Evolutionary conservation across 2,329 filamentous ascomycete genomes (phyloP), one percentile per base, ranked within the genome.

Genomic region (Cladosporium sp.): DNA sequence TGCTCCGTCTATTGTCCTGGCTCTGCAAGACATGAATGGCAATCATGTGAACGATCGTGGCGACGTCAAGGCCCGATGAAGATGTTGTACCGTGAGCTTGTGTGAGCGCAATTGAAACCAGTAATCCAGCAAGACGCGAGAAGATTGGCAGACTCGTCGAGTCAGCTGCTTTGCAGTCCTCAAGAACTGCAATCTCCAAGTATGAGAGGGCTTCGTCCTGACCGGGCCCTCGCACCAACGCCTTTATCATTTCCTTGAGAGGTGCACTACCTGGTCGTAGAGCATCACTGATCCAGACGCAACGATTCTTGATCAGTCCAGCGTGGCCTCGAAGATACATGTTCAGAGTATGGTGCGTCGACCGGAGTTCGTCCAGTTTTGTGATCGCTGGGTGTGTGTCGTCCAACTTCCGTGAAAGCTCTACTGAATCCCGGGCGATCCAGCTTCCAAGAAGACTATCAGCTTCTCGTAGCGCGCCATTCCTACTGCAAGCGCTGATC

Each of bases 391-490:
- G 1, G n/a, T 40, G 27, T 13, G 36, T 40, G 6, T 35, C 36
- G 4, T 33, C 27, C 18, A 48, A 6, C 25, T 16, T 33, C 3
- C 16, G 18, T 13, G 36, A 48, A 9, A 6, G 13, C 13, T 9
- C 3, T 2, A 25, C 19, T 1, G 29, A 32, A 8, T 30, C 29
- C 3, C 35, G 33, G 16, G 13, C 27, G 15, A 48, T 49, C 29
- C 29, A 38, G 15, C 19, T 39, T 4, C 38, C 27, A 3, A 52
- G 18, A 6, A 41, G 15, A 12, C 16, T 27, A 7, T 38, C 49
- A 4, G 43, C 52, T 36, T 52, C 57, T 3, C 11, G 18, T 22
- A 45, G 29, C 13, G 52, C 52, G 12, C 25, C 25, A 16, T 47
- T 15, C 3, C 15, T 29, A 29, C 42, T 46, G 29, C 56, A 58